These are phyloP conservation scores for Mollisia scopiformis DNA, from an alignment of 2,329 filamentous ascomycete species.

Conservation along the genomic window DNA sequence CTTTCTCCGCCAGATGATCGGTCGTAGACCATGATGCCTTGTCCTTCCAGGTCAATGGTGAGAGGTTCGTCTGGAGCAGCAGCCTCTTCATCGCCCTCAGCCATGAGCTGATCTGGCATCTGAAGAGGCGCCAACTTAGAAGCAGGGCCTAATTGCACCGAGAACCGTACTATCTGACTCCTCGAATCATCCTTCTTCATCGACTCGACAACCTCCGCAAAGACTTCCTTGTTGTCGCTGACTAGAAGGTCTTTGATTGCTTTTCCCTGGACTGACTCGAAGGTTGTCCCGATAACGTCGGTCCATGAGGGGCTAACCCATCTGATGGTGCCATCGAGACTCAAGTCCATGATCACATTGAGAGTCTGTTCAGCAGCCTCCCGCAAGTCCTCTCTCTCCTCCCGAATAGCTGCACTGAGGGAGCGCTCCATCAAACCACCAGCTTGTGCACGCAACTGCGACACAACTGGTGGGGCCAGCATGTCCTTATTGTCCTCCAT, in stretches of 20 bases:
- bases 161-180: conserved; percentile 87
- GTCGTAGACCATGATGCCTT: conserved; percentile 98
- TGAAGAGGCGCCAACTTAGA: conserved; percentile 61
- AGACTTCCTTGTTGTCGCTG: conserved; percentile 76
- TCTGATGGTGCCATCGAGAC: conserved; percentile 85
- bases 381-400: conserved; percentile 90
- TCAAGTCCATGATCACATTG: conserved; percentile 94
- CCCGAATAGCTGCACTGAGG: conserved; percentile 86
- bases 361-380: conserved; percentile 95
- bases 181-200: conserved; percentile 93
- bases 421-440: conserved; percentile 59
- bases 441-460: conserved; percentile 34
- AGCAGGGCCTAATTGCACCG: conserved; percentile 68
- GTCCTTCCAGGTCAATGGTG: conserved; percentile 83
- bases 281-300: conserved; percentile 83
- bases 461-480: conserved; percentile 37
- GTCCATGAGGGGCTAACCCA: conserved; percentile 98
- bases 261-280: conserved; percentile 73
- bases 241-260: conserved; percentile 81
- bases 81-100: conserved; percentile 33
- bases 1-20: conserved; percentile 82
- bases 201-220: conserved; percentile 80
- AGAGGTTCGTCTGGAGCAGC: conserved; percentile 43
- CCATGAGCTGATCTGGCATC: conserved; percentile 32
- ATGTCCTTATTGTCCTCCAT: conserved; percentile 31